Evolutionary conservation across 768 basidiomycete genomes (phyloP).

Genomic region (Ramaria sp.): DNA sequence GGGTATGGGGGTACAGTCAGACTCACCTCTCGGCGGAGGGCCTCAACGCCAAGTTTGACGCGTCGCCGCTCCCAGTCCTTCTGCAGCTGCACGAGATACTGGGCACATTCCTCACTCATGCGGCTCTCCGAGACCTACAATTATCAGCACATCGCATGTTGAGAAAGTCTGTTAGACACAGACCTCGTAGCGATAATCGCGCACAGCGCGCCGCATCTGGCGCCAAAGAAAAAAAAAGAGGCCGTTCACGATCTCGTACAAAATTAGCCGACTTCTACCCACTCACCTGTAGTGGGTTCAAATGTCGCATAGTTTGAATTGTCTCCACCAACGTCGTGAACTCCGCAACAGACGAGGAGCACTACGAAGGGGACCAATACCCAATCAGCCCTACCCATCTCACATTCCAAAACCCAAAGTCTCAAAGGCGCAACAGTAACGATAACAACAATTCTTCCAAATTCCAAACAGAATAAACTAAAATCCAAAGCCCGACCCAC

Average conservation of each 20-base stretch:
- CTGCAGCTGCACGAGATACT: conserved; percentile 90
- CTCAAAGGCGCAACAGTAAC: too few species aligned
- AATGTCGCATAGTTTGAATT: conserved; percentile 72
- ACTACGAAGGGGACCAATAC: conserved; percentile 28
- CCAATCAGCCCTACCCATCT: background rate
- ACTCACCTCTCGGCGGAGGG: conserved; percentile 69
- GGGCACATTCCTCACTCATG: conserved; percentile 92
- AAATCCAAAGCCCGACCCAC: conserved; percentile 25
- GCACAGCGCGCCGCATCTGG: conserved; percentile 86
- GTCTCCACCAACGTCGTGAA: conserved; percentile 84
- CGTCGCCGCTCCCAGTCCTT: conserved; percentile 96
- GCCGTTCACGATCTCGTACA: background rate
- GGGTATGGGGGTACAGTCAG: background rate
- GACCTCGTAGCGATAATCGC: conserved; percentile 55
- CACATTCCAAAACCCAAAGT: too few species aligned
- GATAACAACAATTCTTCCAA: background rate
- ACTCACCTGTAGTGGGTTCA: conserved; percentile 85
- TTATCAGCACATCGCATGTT: background rate
- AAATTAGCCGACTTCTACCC: background rate
- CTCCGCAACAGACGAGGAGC: conserved; percentile 76
- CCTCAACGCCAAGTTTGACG: conserved; percentile 78
- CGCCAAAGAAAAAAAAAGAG: background rate
- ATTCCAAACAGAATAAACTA: too few species aligned
- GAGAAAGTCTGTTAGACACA: conserved; percentile 8
- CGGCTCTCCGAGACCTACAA: conserved; percentile 82